Evolutionary conservation across 2,329 filamentous ascomycete genomes (phyloP), one percentile per base, ranked within the genome.

Genomic region (Hymenotorrendiella dingleyae): DNA sequence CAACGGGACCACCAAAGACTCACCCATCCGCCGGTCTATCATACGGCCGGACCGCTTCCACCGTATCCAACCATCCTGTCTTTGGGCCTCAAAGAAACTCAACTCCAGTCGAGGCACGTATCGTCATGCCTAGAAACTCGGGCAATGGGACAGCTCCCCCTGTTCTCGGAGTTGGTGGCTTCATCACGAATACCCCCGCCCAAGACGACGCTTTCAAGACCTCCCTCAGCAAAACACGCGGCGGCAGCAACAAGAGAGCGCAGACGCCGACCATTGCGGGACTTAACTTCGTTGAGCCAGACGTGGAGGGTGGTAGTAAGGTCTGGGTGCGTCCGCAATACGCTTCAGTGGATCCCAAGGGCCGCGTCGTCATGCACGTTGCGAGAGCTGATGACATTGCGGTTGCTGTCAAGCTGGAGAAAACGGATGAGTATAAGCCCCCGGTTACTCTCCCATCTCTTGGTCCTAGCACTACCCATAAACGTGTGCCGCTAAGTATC

Each of bases 21-120:
- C 80, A 84, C 60, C 80, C 80, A 3, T 80, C 76, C 4, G 80
- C 76, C 4, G 80, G 80, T 49, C 65, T 84, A 4, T 73, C 74
- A 11, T 83, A 84, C 57, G 64, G 75, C 3, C 71, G 76, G 36
- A 74, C 73, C 10, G 67, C 70, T 42, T 66, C 73, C 17, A 66
- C 73, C 54, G 62, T 78, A 33, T 64, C 70, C 52, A 83, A 82
- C 55, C 77, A 82, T 56, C 75, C 78, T 2, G 58, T 72, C 22
- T 73, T 74, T 52, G 80, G 80, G 4, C 80, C 80, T 8, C 78
- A 80, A 54, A 62, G 62, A 2, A 55, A 64, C 21, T 66, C 66
- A 19, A 56, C 69, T 4, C 78, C 78, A 0, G 67, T 82, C 3
- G 61, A 74, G 46, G 74, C 77, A 4, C 76, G 80, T 48, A 69